Evolutionary conservation across 2,329 filamentous ascomycete species (phyloP).

Genomic region (Coniochaeta sp.): DNA sequence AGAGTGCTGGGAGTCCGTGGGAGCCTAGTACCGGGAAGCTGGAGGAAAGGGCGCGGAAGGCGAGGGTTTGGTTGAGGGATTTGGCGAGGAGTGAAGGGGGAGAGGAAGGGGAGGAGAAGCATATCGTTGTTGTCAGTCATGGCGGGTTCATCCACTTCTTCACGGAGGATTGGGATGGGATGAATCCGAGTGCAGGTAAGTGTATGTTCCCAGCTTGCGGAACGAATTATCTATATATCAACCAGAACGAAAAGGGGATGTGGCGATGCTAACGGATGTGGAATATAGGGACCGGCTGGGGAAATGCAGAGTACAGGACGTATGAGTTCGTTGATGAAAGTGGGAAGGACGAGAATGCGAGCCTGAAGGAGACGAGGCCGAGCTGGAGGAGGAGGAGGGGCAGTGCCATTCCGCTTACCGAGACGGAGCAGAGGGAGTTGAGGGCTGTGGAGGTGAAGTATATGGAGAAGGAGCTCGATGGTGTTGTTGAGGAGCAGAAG

Average conservation of each 20-base stretch:
- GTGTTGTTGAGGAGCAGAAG: constrained; percentile 4
- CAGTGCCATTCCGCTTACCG: constrained; percentile 29
- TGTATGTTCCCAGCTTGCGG: no score
- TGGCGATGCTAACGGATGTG: not conserved
- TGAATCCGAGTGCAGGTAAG: constrained; percentile 33
- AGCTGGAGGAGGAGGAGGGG: constrained; percentile 40
- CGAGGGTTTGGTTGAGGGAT: constrained; percentile 51
- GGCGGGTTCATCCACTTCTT: constrained; percentile 81
- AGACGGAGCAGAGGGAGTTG: constrained; percentile 39
- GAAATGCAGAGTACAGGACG: constrained; percentile 65
- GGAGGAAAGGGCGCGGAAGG: constrained; percentile 51
- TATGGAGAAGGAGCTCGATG: constrained; percentile 21
- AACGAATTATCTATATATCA: no score
- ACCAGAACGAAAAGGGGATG: no score
- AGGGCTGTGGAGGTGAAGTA: constrained; percentile 27
- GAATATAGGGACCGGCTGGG: constrained; percentile 60
- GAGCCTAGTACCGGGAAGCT: constrained; percentile 46
- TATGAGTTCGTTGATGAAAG: constrained; percentile 54
- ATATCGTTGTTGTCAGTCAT: constrained; percentile 74
- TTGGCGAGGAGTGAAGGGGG: constrained; percentile 31
- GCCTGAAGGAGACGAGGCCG: constrained; percentile 38
- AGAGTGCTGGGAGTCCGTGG: constrained; percentile 39
- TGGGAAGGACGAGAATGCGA: constrained; percentile 40
- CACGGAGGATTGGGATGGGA: constrained; percentile 71
- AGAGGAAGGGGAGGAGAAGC: constrained; percentile 40